phyloP scores from a whole-genome alignment of 2,329 filamentous ascomycete genomes.

The Botrytis porri region DNA sequence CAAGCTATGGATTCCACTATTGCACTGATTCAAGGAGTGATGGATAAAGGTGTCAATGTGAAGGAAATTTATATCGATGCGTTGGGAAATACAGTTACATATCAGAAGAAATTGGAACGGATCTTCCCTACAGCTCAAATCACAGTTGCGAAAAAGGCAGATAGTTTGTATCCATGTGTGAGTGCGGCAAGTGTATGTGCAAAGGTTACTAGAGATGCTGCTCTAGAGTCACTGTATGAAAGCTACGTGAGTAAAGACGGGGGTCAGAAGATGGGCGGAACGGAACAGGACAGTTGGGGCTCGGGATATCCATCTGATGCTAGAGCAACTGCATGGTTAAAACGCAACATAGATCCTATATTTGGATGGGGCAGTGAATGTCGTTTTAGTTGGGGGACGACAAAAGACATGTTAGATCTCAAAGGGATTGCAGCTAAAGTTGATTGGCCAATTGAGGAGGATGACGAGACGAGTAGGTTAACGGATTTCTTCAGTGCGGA shows the following conservation, averaged over 20 bases:
- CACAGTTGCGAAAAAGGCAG: constrained; percentile 85
- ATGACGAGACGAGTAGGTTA: constrained; percentile 64
- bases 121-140: constrained; percentile 76
- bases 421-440: constrained; percentile 67
- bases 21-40: constrained; percentile 72
- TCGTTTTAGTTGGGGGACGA: constrained; percentile 92
- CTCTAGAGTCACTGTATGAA: constrained; percentile 73
- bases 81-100: constrained; percentile 75
- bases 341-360: constrained; percentile 80
- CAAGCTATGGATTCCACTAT: constrained; percentile 94
- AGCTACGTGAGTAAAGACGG: constrained; percentile 36
- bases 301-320: constrained; percentile 91
- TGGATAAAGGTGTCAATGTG: constrained; percentile 76
- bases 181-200: constrained; percentile 92
- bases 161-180: constrained; percentile 87
- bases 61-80: constrained; percentile 94
- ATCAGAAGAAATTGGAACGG: constrained; percentile 80
- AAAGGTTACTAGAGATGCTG: constrained; percentile 91
- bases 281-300: constrained; percentile 63
- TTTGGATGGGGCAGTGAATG: constrained; percentile 96
- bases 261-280: constrained; percentile 28
- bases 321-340: constrained; percentile 77
- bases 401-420: constrained; percentile 77
- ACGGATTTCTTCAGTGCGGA: constrained; percentile 67
- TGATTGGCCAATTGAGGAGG: constrained; percentile 78